Evolutionary conservation across 352 stramenopile species (phyloP).

Genomic region (Elongisporangium prolatum): DNA sequence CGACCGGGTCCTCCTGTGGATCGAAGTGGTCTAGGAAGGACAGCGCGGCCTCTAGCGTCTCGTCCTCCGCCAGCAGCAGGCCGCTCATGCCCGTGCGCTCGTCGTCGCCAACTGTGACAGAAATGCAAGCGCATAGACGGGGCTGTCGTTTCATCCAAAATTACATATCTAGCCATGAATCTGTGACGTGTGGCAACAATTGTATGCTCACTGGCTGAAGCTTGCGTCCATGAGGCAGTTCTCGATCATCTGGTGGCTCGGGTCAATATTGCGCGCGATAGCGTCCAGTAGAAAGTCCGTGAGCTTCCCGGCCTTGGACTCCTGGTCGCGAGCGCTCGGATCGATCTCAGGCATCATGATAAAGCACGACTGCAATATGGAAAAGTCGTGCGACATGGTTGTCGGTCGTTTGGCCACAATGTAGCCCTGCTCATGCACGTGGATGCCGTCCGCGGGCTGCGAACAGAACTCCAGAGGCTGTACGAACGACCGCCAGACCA

Average conservation of each 20-base stretch:
- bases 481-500: conserved; percentile 30
- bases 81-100: background rate
- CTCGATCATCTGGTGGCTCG: conserved; percentile 48
- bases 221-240: conserved; percentile 27
- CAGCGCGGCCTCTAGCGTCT: conserved; percentile 17
- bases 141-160: background rate
- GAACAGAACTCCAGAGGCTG: conserved; percentile 14
- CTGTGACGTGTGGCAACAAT: background rate
- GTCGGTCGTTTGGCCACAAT: conserved; percentile 26
- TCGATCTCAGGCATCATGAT: conserved; percentile 46
- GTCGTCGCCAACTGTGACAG: background rate
- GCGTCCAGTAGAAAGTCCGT: conserved; percentile 36
- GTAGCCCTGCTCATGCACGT: conserved; percentile 2
- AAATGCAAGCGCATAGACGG: background rate
- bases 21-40: conserved; percentile 22
- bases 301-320: conserved; percentile 13
- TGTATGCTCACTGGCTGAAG: too few relatives aligned
- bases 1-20: background rate
- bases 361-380: conserved; percentile 52
- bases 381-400: conserved; percentile 23
- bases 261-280: conserved; percentile 31
- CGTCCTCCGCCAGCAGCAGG: conserved; percentile 15
- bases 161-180: background rate
- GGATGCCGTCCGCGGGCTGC: conserved; percentile 1
- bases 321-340: conserved; percentile 17